Conservation (phyloP, 1,284 basidiomycete species). For the Boletus subluridellus region DNA sequence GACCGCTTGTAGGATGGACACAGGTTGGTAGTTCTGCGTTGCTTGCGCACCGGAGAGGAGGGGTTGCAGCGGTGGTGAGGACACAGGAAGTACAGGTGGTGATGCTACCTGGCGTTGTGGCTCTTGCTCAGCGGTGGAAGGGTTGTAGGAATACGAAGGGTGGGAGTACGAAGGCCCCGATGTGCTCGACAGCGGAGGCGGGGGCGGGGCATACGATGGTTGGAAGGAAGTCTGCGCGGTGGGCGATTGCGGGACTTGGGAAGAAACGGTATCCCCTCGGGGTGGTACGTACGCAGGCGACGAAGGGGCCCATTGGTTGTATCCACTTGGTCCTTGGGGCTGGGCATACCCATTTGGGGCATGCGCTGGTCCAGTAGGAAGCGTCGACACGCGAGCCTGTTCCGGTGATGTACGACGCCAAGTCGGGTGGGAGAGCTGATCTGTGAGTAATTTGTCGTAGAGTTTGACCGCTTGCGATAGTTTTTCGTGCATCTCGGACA, state of each 20-base stretch:
- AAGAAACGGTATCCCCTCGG: slow-evolving; percentile 10
- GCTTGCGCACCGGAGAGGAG: slow-evolving; percentile 7
- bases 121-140: slow-evolving; percentile 14
- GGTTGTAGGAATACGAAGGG: slow-evolving; percentile 14
- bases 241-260: slow-evolving; percentile 20
- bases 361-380: slow-evolving; percentile 13
- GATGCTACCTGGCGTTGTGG: slow-evolving; percentile 9
- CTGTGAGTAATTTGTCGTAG: slow-evolving; percentile 84
- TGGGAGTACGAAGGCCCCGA: slow-evolving; percentile 20
- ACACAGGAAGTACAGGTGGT: slow-evolving; percentile 3
- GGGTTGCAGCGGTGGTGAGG: slow-evolving; percentile 8
- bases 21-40: slow-evolving; percentile 15
- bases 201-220: slow-evolving; percentile 18
- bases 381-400: slow-evolving; percentile 11
- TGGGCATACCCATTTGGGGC: slow-evolving; percentile 26
- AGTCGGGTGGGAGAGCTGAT: slow-evolving; percentile 71
- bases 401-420: slow-evolving; percentile 45
- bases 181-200: slow-evolving; percentile 12
- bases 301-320: slow-evolving; percentile 32
- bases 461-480: slow-evolving; percentile 86
- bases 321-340: slow-evolving; percentile 7
- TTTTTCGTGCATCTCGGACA: slow-evolving; percentile 92
- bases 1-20: slow-evolving; percentile 19
- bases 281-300: slow-evolving; percentile 22
- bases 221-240: slow-evolving; percentile 17